phyloP scores from a whole-genome alignment of 495 filamentous ascomycete species.

The Penicillium steckii region DNA sequence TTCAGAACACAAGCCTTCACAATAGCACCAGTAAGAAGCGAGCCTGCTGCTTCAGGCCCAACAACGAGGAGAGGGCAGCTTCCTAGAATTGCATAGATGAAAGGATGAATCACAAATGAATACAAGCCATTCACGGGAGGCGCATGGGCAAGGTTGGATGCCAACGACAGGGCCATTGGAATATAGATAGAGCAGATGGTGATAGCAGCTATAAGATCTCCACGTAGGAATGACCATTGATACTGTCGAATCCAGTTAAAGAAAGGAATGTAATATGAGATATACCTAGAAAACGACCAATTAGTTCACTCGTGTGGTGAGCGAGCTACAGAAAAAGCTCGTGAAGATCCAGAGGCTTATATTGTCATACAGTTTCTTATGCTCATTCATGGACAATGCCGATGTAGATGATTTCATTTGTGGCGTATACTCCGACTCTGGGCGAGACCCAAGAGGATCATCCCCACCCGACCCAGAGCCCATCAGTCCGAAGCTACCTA shows the following conservation, averaged over 20 bases:
- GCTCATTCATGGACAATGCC: slow-evolving; percentile 28
- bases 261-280: slow-evolving; percentile 91
- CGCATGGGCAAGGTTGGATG: slow-evolving; percentile 90
- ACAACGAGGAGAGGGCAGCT: slow-evolving; percentile 92
- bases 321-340: slow-evolving; percentile 1
- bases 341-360: not conserved
- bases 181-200: slow-evolving; percentile 97
- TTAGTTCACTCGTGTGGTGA: slow-evolving; percentile 11
- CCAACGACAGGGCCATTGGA: slow-evolving; percentile 91
- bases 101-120: slow-evolving; percentile 85
- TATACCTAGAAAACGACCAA: slow-evolving; percentile 60
- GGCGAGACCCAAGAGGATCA: slow-evolving; percentile 14
- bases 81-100: slow-evolving; percentile 87
- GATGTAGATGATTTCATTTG: slow-evolving; percentile 31
- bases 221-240: slow-evolving; percentile 71
- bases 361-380: slow-evolving; percentile 35
- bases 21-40: slow-evolving; percentile 82
- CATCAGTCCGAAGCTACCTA: slow-evolving; percentile 12
- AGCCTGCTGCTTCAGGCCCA: slow-evolving; percentile 92
- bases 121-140: slow-evolving; percentile 96
- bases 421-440: slow-evolving; percentile 35
- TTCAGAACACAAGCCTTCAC: slow-evolving; percentile 73
- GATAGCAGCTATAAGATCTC: slow-evolving; percentile 81
- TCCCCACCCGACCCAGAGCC: slow-evolving; percentile 12
- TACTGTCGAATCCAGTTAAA: slow-evolving; percentile 88